phyloP scores from a whole-genome alignment of 2,329 filamentous ascomycete genomes.

The Chrysoporthe puriensis region DNA sequence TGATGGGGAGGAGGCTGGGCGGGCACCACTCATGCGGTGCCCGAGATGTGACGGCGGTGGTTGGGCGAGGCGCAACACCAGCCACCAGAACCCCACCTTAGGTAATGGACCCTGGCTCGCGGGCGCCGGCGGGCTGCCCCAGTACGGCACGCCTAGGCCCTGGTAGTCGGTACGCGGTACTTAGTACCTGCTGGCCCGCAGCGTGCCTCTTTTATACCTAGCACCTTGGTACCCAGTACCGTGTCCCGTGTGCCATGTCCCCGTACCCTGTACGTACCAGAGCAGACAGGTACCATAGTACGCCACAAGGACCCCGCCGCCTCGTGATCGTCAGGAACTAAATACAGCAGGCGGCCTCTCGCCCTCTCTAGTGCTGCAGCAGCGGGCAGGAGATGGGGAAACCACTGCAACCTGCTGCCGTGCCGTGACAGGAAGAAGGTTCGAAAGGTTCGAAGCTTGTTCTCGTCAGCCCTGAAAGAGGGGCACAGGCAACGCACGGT shows the following conservation, averaged over 20 bases:
- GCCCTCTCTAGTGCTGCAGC: neutral
- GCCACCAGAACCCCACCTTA: slow-evolving; percentile 22
- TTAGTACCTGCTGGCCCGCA: no score
- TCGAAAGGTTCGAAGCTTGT: neutral
- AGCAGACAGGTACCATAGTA: neutral
- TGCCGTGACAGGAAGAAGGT: neutral
- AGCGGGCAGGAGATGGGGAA: neutral
- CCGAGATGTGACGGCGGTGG: slow-evolving; percentile 21
- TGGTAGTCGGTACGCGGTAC: no score
- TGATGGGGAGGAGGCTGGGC: slow-evolving; percentile 25
- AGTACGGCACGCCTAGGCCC: no score
- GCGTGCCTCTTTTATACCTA: no score
- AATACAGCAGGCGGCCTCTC: neutral
- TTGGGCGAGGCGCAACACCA: slow-evolving; percentile 27
- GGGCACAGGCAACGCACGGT: neutral
- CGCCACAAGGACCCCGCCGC: neutral
- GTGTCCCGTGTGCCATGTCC: no score
- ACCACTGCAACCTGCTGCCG: neutral
- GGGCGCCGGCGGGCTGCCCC: no score
- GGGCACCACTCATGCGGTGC: neutral
- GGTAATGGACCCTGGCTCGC: neutral
- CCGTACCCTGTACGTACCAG: no score
- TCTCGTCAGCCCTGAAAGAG: neutral
- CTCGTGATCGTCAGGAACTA: neutral
- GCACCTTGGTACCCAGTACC: no score